Evolutionary conservation across 1,139 yeast genomes (phyloP).

Genomic region (Blastobotrys arbuscula): DNA sequence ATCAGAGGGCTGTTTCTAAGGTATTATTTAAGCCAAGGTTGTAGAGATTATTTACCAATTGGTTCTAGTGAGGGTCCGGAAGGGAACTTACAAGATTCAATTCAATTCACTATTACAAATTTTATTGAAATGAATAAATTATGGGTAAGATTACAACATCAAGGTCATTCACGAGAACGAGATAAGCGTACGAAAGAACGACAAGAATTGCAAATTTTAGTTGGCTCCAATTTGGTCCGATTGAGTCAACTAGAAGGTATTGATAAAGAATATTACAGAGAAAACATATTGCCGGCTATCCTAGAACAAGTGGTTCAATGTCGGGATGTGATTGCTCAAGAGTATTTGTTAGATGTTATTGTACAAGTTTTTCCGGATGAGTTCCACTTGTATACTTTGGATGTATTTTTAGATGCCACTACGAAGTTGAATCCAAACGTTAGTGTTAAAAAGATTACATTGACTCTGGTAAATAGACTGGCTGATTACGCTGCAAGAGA

Average conservation of each 20-base stretch:
- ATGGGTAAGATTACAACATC: slow-evolving; percentile 95
- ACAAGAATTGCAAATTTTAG: slow-evolving; percentile 81
- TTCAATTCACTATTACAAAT: slow-evolving; percentile 71
- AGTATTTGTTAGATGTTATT: slow-evolving; percentile 79
- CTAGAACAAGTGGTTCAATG: slow-evolving; percentile 92
- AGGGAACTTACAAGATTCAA: slow-evolving; percentile 56
- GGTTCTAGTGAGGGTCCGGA: slow-evolving; percentile 31
- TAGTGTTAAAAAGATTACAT: slow-evolving; percentile 58
- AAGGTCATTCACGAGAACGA: slow-evolving; percentile 85
- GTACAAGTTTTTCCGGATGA: slow-evolving; percentile 94
- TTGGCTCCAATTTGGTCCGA: slow-evolving; percentile 88
- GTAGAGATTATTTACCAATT: slow-evolving; percentile 62
- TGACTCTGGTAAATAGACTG: slow-evolving; percentile 68
- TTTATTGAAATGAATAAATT: slow-evolving; percentile 96
- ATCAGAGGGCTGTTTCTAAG: slow-evolving; percentile 79
- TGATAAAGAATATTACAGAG: slow-evolving; percentile 55
- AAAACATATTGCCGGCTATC: slow-evolving; percentile 66
- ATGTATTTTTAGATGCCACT: slow-evolving; percentile 58
- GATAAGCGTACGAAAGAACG: slow-evolving; percentile 72
- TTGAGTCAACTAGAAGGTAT: slow-evolving; percentile 82
- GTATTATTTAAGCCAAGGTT: slow-evolving; percentile 80
- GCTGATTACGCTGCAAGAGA: slow-evolving; percentile 47
- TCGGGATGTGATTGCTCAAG: slow-evolving; percentile 86
- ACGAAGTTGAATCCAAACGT: slow-evolving; percentile 66
- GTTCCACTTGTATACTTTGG: slow-evolving; percentile 74